Conservation (phyloP, 202 grass and related monocot species). For the Panicum virgatum region DNA sequence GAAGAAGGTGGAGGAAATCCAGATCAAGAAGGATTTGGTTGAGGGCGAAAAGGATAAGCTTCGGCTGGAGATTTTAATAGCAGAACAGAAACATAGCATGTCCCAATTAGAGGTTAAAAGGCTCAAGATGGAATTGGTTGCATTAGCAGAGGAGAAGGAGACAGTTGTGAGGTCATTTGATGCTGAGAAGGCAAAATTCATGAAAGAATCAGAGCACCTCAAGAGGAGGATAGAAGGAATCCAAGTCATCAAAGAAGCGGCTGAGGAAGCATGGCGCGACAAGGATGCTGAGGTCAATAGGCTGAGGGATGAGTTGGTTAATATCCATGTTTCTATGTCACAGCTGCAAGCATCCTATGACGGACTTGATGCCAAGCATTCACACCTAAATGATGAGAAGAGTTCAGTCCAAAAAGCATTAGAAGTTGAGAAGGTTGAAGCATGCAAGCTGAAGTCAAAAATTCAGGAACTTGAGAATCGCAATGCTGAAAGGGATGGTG, state of each 20-base stretch:
- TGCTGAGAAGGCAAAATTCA: conserved; percentile 4
- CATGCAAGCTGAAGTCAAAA: conserved; percentile 7
- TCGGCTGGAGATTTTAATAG: neutral
- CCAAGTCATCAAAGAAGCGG: neutral
- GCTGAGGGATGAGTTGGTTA: conserved; percentile 1
- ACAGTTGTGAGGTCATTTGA: neutral
- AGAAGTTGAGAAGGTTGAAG: conserved; percentile 23
- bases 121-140: conserved; percentile 7
- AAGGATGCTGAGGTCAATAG: conserved; percentile 19
- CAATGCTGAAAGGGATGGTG: conserved; percentile 31
- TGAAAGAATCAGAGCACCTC: neutral
- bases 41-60: conserved; percentile 30
- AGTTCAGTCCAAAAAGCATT: conserved; percentile 2
- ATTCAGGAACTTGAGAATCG: conserved; percentile 39
- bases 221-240: neutral
- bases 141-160: neutral
- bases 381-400: conserved; percentile 17
- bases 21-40: neutral
- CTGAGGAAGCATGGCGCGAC: neutral
- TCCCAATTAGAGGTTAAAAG: conserved; percentile 20
- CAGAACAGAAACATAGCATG: neutral
- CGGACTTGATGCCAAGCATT: neutral
- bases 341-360: conserved; percentile 11
- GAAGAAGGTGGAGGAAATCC: conserved; percentile 2
- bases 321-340: neutral